Conservation (phyloP, 2,329 filamentous ascomycete species). For the Curvularia sp. region DNA sequence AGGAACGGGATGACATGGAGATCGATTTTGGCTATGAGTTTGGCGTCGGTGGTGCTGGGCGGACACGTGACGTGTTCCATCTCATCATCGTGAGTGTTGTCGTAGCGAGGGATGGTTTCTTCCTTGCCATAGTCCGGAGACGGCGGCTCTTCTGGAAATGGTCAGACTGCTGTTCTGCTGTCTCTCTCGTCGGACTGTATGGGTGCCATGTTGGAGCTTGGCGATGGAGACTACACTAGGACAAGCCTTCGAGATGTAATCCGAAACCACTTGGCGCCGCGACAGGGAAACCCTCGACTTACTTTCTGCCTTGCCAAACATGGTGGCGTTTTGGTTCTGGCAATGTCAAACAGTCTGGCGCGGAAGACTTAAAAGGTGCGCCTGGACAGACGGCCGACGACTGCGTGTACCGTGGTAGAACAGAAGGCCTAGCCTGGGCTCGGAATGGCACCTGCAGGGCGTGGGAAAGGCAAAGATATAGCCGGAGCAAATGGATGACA, state of each 20-base stretch:
- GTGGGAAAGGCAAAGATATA: conserved; percentile 10
- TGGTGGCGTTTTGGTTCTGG: conserved; percentile 16
- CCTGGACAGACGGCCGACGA: conserved; percentile 1
- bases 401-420: conserved; percentile 10
- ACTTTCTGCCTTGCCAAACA: conserved; percentile 47
- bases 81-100: conserved; percentile 49
- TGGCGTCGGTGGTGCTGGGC: conserved; percentile 58
- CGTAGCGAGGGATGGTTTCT: conserved; percentile 31
- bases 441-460: conserved; percentile 1
- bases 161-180: conserved; percentile 18
- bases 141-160: conserved; percentile 23
- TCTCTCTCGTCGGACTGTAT: too few species aligned
- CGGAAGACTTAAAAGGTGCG: conserved; percentile 5
- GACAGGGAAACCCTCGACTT: conserved; percentile 23
- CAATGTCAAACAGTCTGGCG: not conserved
- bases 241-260: conserved; percentile 8
- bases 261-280: conserved; percentile 18
- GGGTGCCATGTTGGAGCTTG: conserved; percentile 2
- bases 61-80: conserved; percentile 53
- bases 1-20: conserved; percentile 58
- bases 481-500: not conserved
- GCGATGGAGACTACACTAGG: conserved; percentile 10
- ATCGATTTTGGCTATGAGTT: conserved; percentile 56
- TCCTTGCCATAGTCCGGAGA: conserved; percentile 28
- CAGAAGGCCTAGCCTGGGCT: conserved; percentile 4